Evolutionary conservation across 768 basidiomycete genomes (phyloP), one percentile per base, ranked within the genome.

Genomic region (Dioszegia crocea): DNA sequence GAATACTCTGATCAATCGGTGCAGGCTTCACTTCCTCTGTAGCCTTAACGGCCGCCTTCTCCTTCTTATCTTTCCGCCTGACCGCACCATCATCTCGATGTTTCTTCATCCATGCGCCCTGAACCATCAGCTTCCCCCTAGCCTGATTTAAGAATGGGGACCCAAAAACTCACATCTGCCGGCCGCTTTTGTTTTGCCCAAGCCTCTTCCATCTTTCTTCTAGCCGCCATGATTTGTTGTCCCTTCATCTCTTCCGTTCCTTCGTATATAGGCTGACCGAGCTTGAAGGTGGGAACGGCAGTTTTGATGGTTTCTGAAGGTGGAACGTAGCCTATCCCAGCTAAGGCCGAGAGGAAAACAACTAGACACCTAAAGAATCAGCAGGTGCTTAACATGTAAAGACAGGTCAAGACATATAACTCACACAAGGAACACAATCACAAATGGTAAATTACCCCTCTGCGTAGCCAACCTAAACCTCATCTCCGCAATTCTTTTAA

Each of bases 81-180:
- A 73, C 56, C 1, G 74, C 75, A 39, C 68, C 64, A 43, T 76
- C 73, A 50, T 76, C 73, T 26, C 75, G 63, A 27, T 66, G 61
- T 40, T 67, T 61, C 43, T 68, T 65, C 75, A 76, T 76, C 75
- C 75, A 76, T 33, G 68, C 70, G 33, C 75, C 75, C 75, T 76
- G 47, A 5, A 47, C 12, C 10, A 27, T 47, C 39, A 29, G 39
- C 59, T 38, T 53, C 29, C 21, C 33, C 21, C 40, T 19, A 26
- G n/a, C 21, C 2, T 21, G 26, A 33, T 27, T 4, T 8, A 2
- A 39, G 47, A 23, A 21, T 10, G 45, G 9, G 12, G 23, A 50
- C 14, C 38, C n/a, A n/a, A n/a, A n/a, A 26, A 75, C 75, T 70
- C 62, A 76, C 75, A 69, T 76, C 75, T 57, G 73, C 65, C n/a